Base-by-base conservation (phyloP, 1,139 yeast species). In the Yamadazyma diospyri region DNA sequence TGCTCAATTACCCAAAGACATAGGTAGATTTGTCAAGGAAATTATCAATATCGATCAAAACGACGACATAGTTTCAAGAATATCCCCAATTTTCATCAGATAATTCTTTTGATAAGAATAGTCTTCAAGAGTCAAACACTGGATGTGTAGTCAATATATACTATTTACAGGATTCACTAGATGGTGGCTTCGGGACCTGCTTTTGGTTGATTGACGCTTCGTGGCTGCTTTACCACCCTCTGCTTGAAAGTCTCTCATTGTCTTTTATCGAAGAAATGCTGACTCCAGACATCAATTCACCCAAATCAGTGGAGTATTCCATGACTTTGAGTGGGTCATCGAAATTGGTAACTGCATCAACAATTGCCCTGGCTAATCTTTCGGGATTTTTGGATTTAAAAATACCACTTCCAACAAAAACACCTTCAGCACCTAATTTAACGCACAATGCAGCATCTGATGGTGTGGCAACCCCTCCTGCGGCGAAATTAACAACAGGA, bases 351-450 rank as follows among this genome's bases (percentile, higher is more conserved):
- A 85, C 87, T 16, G 94, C 88, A 53, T 81, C 78, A 33, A 85
- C 95, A 55, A 85, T 80, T 16, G 94, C 88, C 48, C 65, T 72
- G 27, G 95, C 95, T 50, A 85, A 70, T 55, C 75, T 73, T 51
- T 72, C 86, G 3, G 94, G 94, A 59, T 84, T 75, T 41, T 72
- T 69, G 29, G 86, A 78, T 57, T 80, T 79, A 74, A 85, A 85
- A 45, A 85, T 85, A 29, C 95, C 95, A 6, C 88, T 80, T n/a
- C 95, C 95, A 25, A 85, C 95, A 53, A 85, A 85, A 24, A 85
- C 88, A 43, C 95, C 95, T 53, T 85, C 94, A 56, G 88, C 82
- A n/a, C 95, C 95, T 49, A 84, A 68, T 59, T 84, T 89, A 94
- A 85, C 84, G 60, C 87, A 80, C 45, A 85, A 64, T 8, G 94